Evolutionary conservation across 805 yeast genomes (phyloP).

Genomic region (Starmerella gropengiesseri): DNA sequence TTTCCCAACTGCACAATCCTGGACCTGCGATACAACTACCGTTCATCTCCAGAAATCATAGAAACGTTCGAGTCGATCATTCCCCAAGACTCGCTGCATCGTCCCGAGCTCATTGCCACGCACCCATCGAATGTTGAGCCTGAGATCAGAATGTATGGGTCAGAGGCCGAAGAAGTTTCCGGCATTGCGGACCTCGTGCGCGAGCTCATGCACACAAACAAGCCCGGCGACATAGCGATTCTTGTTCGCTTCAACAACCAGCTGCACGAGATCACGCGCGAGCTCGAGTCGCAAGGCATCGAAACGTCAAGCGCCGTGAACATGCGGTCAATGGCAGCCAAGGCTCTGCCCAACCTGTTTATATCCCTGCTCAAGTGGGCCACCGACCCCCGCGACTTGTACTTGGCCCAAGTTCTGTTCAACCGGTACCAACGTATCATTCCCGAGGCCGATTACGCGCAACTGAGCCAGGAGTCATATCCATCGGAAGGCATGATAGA

Average conservation of each 20-base stretch:
- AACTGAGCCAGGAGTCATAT: background rate
- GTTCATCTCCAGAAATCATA: conserved; percentile 17
- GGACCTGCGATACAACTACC: conserved; percentile 14
- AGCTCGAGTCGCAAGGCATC: conserved; percentile 4
- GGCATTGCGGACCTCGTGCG: conserved; percentile 2
- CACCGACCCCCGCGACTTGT: conserved; percentile 11
- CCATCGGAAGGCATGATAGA: too few relatives aligned
- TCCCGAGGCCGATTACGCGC: background rate
- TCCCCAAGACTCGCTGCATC: background rate
- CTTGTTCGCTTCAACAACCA: conserved; percentile 14
- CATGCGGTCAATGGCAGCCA: conserved; percentile 9
- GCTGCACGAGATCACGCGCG: background rate
- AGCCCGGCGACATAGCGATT: conserved; percentile 13
- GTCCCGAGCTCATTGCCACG: background rate
- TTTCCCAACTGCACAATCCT: conserved; percentile 6
- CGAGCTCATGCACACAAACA: background rate
- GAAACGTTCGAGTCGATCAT: conserved; percentile 9
- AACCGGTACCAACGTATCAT: conserved; percentile 8
- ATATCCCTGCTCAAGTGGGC: conserved; percentile 17
- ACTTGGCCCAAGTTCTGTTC: conserved; percentile 15
- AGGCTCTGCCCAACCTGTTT: conserved; percentile 10
- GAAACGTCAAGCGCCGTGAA: conserved; percentile 1
- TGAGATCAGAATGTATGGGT: background rate
- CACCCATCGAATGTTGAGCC: conserved; percentile 10
- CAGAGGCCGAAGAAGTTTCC: background rate